A percentile compares a stretch with the other conserved stretches of the same genome.
Evolutionary conservation across 2,329 filamentous ascomycete species (phyloP).

Genomic region (Apiospora hydei): DNA sequence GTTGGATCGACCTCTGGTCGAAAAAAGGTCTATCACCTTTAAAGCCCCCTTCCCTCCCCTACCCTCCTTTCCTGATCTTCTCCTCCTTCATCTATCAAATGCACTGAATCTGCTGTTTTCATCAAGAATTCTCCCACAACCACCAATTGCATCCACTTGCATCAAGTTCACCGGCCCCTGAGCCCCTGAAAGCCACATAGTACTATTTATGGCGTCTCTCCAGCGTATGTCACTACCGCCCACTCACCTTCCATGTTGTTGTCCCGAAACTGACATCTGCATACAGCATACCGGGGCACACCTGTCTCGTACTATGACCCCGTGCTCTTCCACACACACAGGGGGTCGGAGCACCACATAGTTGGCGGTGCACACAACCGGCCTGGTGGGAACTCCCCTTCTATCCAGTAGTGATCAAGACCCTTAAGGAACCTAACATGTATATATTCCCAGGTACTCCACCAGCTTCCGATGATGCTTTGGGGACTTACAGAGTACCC

Average conservation of each 20-base stretch:
- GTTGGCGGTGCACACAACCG: background rate
- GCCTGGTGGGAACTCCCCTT: background rate
- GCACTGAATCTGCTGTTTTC: background rate
- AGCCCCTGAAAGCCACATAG: background rate
- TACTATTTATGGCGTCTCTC: background rate
- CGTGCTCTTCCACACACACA: background rate
- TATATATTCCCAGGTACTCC: background rate
- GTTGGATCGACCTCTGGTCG: conserved; percentile 15
- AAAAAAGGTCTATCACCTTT: conserved; percentile 22
- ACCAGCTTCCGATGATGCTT: background rate
- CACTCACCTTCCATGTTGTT: background rate
- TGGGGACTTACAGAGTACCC: background rate
- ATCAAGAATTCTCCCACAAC: conserved; percentile 1
- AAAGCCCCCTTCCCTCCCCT: conserved; percentile 24
- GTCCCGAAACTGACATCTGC: background rate
- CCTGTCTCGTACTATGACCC: background rate
- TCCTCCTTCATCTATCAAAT: conserved; percentile 18
- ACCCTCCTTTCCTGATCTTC: conserved; percentile 22
- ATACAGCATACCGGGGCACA: background rate
- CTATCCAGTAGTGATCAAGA: background rate
- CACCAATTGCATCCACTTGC: conserved; percentile 12
- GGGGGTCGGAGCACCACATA: background rate
- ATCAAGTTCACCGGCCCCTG: conserved; percentile 6
- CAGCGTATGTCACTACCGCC: background rate
- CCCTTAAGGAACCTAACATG: background rate